Base-by-base conservation (phyloP, 257 asterid genomes). In the Solanum medicagineum region DNA sequence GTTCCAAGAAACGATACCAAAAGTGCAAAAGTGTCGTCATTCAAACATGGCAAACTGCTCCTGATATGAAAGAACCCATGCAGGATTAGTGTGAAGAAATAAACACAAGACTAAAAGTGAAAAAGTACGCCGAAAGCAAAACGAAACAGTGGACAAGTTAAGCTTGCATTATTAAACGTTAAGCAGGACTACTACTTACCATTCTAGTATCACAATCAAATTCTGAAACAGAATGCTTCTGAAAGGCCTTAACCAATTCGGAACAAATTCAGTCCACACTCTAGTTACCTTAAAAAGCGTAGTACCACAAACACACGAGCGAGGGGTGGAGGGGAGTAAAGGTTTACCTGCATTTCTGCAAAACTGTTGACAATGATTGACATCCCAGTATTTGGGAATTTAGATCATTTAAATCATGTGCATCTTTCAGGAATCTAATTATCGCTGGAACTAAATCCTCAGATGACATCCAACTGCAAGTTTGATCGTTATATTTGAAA, bases 371-470 rank as follows among this genome's bases (percentile, higher is more conserved):
- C 86, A 92, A 77, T 85, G 95, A 80, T 17, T 85, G 85, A 87
- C 98, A 95, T 82, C 98, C 99, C 45, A 81, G 86, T 89, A 87
- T 88, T 92, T 87, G 91, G n/a, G 97, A 97, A 87, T 92, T 93
- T 85, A 62, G 88, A 45, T 95, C 98, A 75, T 47, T 88, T 85
- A 62, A 65, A 20, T 86, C 87, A 26, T 15, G 80, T 74, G 99
- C 98, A 77, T 90, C 93, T 91, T 90, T 94, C 91, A 96, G 57
- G 86, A 95, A 95, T 74, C 88, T 66, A 60, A 92, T 66, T 56
- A 95, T 87, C 81, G 90, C 83, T 57, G 49, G 88, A 81, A 89
- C 65, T 10, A 92, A 86, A 85, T 88, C 89, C 62, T 80, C 88
- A 1, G 87, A 85, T 8, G 92, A 88, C 68, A 86, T 83, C 77